A percentile compares a stretch with the other conserved stretches of the same genome.
phyloP scores from a whole-genome alignment of 2,329 filamentous ascomycete species.

The Geoglossum cookeanum region DNA sequence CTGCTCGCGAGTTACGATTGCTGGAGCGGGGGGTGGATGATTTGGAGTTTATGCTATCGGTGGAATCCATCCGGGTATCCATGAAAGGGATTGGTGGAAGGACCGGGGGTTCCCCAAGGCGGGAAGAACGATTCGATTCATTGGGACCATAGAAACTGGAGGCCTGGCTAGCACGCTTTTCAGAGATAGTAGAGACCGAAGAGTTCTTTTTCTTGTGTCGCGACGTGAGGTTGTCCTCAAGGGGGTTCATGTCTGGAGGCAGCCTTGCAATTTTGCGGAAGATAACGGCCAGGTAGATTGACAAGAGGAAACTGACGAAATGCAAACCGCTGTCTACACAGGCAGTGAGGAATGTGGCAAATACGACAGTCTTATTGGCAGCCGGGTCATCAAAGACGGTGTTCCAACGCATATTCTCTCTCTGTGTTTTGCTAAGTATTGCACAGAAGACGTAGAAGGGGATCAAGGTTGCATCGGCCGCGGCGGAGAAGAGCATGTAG shows the following conservation, averaged over 20 bases:
- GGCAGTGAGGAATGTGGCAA: constrained; percentile 49
- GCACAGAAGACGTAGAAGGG: constrained; percentile 41
- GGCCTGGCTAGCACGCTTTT: constrained; percentile 29
- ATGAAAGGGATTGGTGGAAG: constrained; percentile 50
- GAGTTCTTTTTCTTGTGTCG: constrained; percentile 59
- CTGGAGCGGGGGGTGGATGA: constrained; percentile 29
- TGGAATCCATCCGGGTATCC: constrained; percentile 51
- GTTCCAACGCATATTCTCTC: constrained; percentile 36
- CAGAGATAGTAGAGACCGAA: constrained; percentile 39
- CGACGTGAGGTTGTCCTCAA: constrained; percentile 70
- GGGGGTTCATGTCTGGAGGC: constrained; percentile 87
- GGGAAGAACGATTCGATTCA: constrained; percentile 18
- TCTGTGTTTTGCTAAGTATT: constrained; percentile 24
- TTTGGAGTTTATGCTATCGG: constrained; percentile 34
- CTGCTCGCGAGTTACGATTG: constrained; percentile 31
- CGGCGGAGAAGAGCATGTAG: constrained; percentile 68
- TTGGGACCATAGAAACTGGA: constrained; percentile 14
- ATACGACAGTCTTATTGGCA: constrained; percentile 39
- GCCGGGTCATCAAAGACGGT: constrained; percentile 42
- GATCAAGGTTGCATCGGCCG: constrained; percentile 49
- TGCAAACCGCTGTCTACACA: constrained; percentile 48
- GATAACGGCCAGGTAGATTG: constrained; percentile 53
- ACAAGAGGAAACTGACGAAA: constrained; percentile 47
- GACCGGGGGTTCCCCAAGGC: constrained; percentile 24
- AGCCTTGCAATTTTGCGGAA: constrained; percentile 69